Base-by-base conservation (phyloP, 1,284 basidiomycete genomes). In the Microbotryum intermedium region DNA sequence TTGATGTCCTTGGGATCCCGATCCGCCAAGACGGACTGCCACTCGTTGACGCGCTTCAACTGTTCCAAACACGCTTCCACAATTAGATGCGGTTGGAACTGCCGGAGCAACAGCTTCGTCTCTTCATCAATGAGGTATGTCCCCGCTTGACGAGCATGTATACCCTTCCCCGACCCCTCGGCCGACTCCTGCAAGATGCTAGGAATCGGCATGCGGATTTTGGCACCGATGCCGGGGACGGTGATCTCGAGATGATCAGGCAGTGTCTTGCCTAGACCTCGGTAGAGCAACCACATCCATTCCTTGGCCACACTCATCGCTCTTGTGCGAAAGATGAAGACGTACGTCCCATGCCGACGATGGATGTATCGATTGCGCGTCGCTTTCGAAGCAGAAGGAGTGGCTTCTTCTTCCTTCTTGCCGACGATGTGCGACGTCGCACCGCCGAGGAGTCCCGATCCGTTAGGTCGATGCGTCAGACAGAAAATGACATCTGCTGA, bases 401-500 rank as follows among this genome's bases (percentile, higher is more conserved):
- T 47, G 18, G 55, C 48, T 28, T 21, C 18, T 16, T 29, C 34
- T 3, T 43, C 16, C 2, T 28, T 20, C 2, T 43, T 53, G 43
- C 59, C 34, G 20, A 57, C 21, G 8, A 46, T 45, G 28, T 47
- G 53, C 0, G 47, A 23, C 4, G 57, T 6, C 20, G 50, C 50
- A 39, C 34, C 34, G 16, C 34, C 34, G 34, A 39, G 6, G 34
- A 39, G 34, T 6, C 34, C 34, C 34, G 34, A 39, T 39, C 34
- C 34, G 34, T 39, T 16, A 0, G 64, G 61, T 1, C 49, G 59
- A 13, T 65, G 58, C 1, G 65, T 65, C 25, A 70, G 61, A 57
- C 63, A 68, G 64, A 70, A 68, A 21, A 70, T 57, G 21, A 61
- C 55, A 59, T 70, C 69, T 58, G 63, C 60, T 3, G 64, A 60